Evolutionary conservation across 192 early-diverging fungal species (phyloP).

Genomic region (Chytriomyces confervae): DNA sequence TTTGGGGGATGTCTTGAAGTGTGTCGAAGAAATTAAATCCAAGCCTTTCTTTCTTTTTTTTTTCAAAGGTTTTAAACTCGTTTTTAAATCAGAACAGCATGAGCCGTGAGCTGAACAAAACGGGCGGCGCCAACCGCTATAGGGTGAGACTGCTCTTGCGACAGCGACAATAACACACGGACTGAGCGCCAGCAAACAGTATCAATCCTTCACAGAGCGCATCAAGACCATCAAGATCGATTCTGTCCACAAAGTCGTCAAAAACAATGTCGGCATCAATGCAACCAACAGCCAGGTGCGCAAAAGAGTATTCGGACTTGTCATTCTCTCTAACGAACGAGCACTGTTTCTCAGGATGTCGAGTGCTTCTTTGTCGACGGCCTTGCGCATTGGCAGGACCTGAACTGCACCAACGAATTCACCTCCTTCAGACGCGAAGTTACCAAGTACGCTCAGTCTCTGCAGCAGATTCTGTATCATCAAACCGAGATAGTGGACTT

Average conservation of each 20-base stretch:
- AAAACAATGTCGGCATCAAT: slow-evolving; percentile 54
- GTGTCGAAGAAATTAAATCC: not conserved
- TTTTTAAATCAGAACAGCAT: slow-evolving; percentile 5
- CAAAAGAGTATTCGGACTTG: not conserved
- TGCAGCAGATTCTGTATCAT: slow-evolving; percentile 91
- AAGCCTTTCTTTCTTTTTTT: slow-evolving; percentile 3
- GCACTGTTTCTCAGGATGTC: slow-evolving; percentile 43
- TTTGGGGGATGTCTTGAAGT: not conserved
- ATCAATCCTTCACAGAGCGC: slow-evolving; percentile 74
- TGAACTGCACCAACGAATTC: slow-evolving; percentile 89
- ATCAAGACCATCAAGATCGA: slow-evolving; percentile 82
- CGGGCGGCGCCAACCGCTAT: slow-evolving; percentile 70
- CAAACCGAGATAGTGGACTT: slow-evolving; percentile 75
- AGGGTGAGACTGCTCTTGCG: slow-evolving; percentile 51
- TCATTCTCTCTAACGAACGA: not conserved
- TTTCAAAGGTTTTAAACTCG: not conserved
- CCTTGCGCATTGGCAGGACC: slow-evolving; percentile 82
- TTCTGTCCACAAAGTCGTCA: slow-evolving; percentile 67
- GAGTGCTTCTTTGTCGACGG: slow-evolving; percentile 86
- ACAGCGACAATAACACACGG: not conserved
- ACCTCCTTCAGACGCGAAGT: slow-evolving; percentile 73
- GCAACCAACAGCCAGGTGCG: slow-evolving; percentile 15
- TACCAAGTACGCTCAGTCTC: slow-evolving; percentile 65
- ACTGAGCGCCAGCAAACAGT: slow-evolving; percentile 52
- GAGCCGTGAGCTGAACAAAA: slow-evolving; percentile 64